phyloP scores from a whole-genome alignment of 2,329 filamentous ascomycete genomes.

The Coniochaeta sp. region DNA sequence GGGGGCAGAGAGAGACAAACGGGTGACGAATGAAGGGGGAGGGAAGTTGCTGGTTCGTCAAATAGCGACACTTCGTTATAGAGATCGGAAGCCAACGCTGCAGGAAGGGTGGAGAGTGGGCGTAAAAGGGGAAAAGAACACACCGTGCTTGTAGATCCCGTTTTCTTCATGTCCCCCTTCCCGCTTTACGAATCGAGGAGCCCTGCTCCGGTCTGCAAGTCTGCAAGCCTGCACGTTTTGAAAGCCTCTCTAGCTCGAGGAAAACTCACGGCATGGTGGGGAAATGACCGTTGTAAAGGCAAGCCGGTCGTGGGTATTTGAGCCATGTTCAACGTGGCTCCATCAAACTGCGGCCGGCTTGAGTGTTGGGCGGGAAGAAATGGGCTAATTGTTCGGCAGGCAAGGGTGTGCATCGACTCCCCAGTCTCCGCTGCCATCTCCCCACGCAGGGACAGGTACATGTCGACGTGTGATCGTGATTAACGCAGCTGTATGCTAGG shows the following conservation, averaged over 20 bases:
- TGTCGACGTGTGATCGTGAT: conserved; percentile 5
- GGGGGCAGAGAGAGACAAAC: neutral
- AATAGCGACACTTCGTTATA: neutral
- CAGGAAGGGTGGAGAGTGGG: neutral
- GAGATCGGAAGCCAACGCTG: neutral
- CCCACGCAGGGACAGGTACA: conserved; percentile 1
- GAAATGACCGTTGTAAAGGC: conserved; percentile 7
- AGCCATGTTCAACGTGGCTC: conserved; percentile 27
- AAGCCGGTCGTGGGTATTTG: conserved; percentile 18
- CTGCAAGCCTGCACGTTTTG: neutral
- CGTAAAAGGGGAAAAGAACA: conserved; percentile 3
- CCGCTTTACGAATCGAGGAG: conserved; percentile 6
- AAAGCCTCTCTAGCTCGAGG: conserved; percentile 3
- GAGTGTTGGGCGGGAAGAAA: conserved; percentile 12
- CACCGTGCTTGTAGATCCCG: neutral
- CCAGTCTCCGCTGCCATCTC: neutral
- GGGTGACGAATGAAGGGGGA: neutral
- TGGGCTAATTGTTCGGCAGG: conserved; percentile 18
- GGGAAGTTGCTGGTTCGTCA: neutral
- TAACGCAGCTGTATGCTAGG: neutral
- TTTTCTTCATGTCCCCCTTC: conserved; percentile 6
- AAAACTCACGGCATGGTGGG: conserved; percentile 12
- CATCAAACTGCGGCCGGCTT: conserved; percentile 12
- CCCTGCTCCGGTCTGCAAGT: conserved; percentile 11
- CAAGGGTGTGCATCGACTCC: conserved; percentile 9